Evolutionary conservation across 1,284 basidiomycete species (phyloP), one percentile per base, ranked within the genome.

Genomic region (Austroboletus olivaceoglutinosus): DNA sequence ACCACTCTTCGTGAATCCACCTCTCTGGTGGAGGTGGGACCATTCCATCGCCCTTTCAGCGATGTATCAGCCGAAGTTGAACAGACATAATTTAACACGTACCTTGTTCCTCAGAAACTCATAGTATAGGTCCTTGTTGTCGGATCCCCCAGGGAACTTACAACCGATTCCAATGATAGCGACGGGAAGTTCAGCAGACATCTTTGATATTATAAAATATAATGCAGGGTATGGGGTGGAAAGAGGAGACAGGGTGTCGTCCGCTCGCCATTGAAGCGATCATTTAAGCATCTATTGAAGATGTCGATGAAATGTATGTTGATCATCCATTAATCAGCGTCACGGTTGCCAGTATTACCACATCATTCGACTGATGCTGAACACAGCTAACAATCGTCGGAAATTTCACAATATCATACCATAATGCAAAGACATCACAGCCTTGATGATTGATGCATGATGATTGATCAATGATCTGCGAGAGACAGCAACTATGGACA

Each of bases 121-220:
- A 21, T 65, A 66, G 25, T 60, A 65, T 23, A 67, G 34, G 6
- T 63, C 56, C 33, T 64, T 60, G 45, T 61, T 64, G 25, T 65
- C 63, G 16, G 65, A 65, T 37, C 62, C 62, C 41, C 64, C 62
- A 45, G 63, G 64, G 36, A 68, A 67, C 50, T 55, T 66, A 42
- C 62, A 66, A n/a, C 65, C 65, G 27, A 68, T 66, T 18, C 63
- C n/a, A n/a, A n/a, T n/a, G n/a, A n/a, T 38, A 13, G 64, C 65
- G 42, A 61, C 62, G 8, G 63, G 63, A 13, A 55, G 39, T 53
- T 67, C 50, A 29, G 65, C 56, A 27, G 64, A 68, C 63, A 68
- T 65, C 8, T n/a, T n/a, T 30, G n/a, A n/a, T n/a, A n/a, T n/a
- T n/a, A n/a, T n/a, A n/a, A n/a, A n/a, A n/a, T n/a, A n/a, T n/a